Conservation (phyloP, 2,329 filamentous ascomycete species). For the Periconia macrospinosa region DNA sequence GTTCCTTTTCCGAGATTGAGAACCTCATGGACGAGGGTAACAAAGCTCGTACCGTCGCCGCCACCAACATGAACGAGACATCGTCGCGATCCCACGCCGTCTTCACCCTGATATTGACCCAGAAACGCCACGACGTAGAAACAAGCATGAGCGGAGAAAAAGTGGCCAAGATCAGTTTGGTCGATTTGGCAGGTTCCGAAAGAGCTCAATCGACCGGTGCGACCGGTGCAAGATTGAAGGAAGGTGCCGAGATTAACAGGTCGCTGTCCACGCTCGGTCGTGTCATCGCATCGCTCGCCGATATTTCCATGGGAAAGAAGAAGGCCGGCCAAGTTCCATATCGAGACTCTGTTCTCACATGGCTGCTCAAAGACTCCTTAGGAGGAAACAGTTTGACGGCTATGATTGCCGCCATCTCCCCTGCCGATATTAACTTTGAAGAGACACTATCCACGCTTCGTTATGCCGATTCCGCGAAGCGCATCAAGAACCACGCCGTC, state of each 20-base stretch:
- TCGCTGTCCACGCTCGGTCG: constrained; percentile 94
- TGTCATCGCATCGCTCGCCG: constrained; percentile 94
- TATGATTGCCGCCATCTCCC: constrained; percentile 99
- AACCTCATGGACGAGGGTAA: constrained; percentile 99
- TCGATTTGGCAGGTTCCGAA: constrained; percentile 97
- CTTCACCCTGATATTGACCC: constrained; percentile 92
- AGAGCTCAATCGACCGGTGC: constrained; percentile 96
- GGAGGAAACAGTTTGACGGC: constrained; percentile 99
- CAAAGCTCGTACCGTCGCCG: constrained; percentile 95
- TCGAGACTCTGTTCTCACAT: constrained; percentile 93
- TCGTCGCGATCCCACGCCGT: constrained; percentile 98
- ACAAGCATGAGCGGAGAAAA: constrained; percentile 98
- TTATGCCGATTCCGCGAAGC: constrained; percentile 96
- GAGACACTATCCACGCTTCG: constrained; percentile 93
- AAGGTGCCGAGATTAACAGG: constrained; percentile 97
- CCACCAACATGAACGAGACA: constrained; percentile 99
- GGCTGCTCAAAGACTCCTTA: constrained; percentile 94
- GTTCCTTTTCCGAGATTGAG: constrained; percentile 93
- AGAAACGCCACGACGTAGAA: constrained; percentile 87
- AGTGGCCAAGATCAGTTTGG: constrained; percentile 95
- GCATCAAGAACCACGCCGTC: constrained; percentile 99
- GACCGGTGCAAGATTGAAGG: constrained; percentile 90
- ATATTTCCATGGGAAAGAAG: constrained; percentile 83
- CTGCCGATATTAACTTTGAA: constrained; percentile 98
- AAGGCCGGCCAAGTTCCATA: constrained; percentile 86